These are phyloP conservation scores for Novymonas esmeraldas DNA, from an alignment of 208 protist species.

Conservation along the genomic window DNA sequence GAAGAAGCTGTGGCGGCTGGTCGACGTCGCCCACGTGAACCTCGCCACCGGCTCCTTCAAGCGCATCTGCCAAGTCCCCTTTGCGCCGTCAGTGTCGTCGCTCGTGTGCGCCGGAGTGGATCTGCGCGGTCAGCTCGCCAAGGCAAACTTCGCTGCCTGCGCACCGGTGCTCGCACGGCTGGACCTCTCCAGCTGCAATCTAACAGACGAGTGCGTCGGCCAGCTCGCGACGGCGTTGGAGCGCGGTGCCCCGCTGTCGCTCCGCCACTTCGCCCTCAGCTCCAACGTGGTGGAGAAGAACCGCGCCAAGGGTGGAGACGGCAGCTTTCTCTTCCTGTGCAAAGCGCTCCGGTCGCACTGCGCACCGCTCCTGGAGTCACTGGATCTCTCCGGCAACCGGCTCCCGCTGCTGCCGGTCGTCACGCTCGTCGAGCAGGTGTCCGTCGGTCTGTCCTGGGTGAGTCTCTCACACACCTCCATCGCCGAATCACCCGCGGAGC, in stretches of 20 bases:
- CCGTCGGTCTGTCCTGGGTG: conserved; percentile 39
- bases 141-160: conserved; percentile 24
- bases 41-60: conserved; percentile 23
- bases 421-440: conserved; percentile 65
- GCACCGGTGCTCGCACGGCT: conserved; percentile 33
- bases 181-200: conserved; percentile 38
- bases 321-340: conserved; percentile 62
- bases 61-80: conserved; percentile 30
- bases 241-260: conserved; percentile 34
- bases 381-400: conserved; percentile 60
- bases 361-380: conserved; percentile 48
- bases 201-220: conserved; percentile 44
- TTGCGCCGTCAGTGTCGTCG: conserved; percentile 13
- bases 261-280: conserved; percentile 52
- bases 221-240: conserved; percentile 52
- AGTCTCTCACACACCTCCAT: conserved; percentile 53
- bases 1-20: conserved; percentile 23
- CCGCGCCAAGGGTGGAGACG: conserved; percentile 24
- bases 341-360: conserved; percentile 56
- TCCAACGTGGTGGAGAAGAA: conserved; percentile 46
- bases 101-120: conserved; percentile 26
- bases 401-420: conserved; percentile 54
- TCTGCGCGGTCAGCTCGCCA: conserved; percentile 37
- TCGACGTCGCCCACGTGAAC: conserved; percentile 31
- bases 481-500: conserved; percentile 38